phyloP scores from a whole-genome alignment of 306 rosid genomes.

The Senna siamea region DNA sequence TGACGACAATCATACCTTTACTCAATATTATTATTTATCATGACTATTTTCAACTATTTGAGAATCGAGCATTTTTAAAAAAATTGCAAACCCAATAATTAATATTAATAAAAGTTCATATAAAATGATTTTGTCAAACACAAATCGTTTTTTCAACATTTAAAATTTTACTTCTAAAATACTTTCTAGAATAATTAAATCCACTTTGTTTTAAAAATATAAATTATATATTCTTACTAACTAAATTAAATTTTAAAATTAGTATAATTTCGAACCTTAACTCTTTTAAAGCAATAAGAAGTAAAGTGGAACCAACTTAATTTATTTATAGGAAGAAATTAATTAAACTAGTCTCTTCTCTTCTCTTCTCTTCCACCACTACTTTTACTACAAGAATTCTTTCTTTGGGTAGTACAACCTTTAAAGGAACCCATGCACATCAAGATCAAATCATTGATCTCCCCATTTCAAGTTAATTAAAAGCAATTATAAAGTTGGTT shows the following conservation, averaged over 20 bases:
- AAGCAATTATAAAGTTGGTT: not conserved
- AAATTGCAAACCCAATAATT: no score
- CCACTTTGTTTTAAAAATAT: no score
- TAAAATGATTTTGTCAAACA: no score
- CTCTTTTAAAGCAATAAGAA: no score
- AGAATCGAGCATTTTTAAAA: no score
- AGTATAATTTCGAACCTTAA: no score
- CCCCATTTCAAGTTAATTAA: conserved; percentile 13
- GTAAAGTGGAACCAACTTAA: not conserved
- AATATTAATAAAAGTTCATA: no score
- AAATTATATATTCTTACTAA: no score
- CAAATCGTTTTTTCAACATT: not conserved
- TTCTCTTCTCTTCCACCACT: not conserved
- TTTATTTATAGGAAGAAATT: not conserved
- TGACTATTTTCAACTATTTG: no score
- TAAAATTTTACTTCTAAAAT: not conserved
- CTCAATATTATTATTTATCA: no score
- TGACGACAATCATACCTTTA: no score
- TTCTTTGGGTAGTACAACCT: not conserved
- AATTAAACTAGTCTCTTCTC: not conserved
- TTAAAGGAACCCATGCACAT: not conserved
- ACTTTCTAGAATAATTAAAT: not conserved
- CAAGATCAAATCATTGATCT: conserved; percentile 11
- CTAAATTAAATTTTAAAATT: no score
- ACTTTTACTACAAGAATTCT: not conserved